These are phyloP conservation scores for Suillus variegatus DNA, from an alignment of 768 basidiomycete species.

Conservation along the genomic window DNA sequence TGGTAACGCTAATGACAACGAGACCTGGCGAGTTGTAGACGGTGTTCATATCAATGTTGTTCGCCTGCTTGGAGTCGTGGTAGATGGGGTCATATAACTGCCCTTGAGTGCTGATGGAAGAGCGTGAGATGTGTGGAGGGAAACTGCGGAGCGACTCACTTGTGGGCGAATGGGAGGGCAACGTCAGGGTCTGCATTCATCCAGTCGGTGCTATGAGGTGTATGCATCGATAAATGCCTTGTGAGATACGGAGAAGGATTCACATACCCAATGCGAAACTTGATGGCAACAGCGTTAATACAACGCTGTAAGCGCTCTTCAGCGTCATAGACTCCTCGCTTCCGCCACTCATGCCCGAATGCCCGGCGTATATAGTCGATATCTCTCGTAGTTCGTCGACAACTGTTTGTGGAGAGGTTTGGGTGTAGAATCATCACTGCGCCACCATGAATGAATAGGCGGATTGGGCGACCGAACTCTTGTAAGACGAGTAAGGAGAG, in stretches of 20 bases:
- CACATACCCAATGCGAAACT: slow-evolving; percentile 47
- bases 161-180: slow-evolving; percentile 63
- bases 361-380: slow-evolving; percentile 68
- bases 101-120: slow-evolving; percentile 20
- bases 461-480: slow-evolving; percentile 52
- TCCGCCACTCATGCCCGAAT: slow-evolving; percentile 55
- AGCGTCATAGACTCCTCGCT: slow-evolving; percentile 52
- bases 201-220: slow-evolving; percentile 50
- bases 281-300: slow-evolving; percentile 53
- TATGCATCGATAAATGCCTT: background rate
- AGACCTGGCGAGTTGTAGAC: slow-evolving; percentile 61
- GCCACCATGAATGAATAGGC: slow-evolving; percentile 70
- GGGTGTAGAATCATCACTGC: slow-evolving; percentile 74
- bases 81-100: slow-evolving; percentile 61
- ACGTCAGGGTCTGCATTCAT: slow-evolving; percentile 78
- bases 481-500: slow-evolving; percentile 51
- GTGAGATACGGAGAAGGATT: background rate
- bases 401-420: slow-evolving; percentile 36
- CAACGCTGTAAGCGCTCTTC: slow-evolving; percentile 55
- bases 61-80: slow-evolving; percentile 47
- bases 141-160: slow-evolving; percentile 43
- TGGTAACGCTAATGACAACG: slow-evolving; percentile 59
- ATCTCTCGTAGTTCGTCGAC: slow-evolving; percentile 59
- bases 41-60: slow-evolving; percentile 56
- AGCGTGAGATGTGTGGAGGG: slow-evolving; percentile 11